Conservation (phyloP, 306 rosid species). For the Vigna reflexopilosa region DNA sequence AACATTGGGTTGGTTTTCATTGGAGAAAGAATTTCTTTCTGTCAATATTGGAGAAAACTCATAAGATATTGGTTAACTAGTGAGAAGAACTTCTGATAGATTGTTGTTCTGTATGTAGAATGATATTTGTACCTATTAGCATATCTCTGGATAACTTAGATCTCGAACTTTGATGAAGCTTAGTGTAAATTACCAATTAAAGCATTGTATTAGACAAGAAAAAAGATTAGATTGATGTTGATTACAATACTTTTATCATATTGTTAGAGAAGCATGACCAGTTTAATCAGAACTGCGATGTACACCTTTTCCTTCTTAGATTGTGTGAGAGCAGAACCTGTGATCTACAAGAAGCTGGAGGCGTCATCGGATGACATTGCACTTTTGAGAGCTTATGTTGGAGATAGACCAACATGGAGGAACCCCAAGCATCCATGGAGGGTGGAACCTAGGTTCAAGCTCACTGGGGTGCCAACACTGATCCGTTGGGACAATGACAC, state of each 20-base stretch:
- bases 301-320: constrained; percentile 49
- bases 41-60: neutral
- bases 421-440: constrained; percentile 84
- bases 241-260: neutral
- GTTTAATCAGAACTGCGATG: neutral
- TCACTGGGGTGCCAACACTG: constrained; percentile 84
- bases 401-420: constrained; percentile 92
- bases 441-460: constrained; percentile 75
- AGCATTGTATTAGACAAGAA: neutral
- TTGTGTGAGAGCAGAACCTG: constrained; percentile 93
- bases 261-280: neutral
- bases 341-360: constrained; percentile 78
- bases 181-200: too few species aligned
- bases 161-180: too few species aligned
- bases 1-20: too few species aligned
- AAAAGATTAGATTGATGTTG: neutral
- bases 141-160: too few species aligned
- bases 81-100: too few species aligned
- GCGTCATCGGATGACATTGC: constrained; percentile 61
- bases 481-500: constrained; percentile 73
- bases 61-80: too few species aligned
- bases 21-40: neutral
- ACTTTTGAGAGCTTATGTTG: constrained; percentile 81
- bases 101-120: too few species aligned
- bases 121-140: too few species aligned